A percentile compares a stretch with the other conserved stretches of the same genome.
Evolutionary conservation across 331 rosid species (phyloP).

Genomic region (Spiraea crenata): DNA sequence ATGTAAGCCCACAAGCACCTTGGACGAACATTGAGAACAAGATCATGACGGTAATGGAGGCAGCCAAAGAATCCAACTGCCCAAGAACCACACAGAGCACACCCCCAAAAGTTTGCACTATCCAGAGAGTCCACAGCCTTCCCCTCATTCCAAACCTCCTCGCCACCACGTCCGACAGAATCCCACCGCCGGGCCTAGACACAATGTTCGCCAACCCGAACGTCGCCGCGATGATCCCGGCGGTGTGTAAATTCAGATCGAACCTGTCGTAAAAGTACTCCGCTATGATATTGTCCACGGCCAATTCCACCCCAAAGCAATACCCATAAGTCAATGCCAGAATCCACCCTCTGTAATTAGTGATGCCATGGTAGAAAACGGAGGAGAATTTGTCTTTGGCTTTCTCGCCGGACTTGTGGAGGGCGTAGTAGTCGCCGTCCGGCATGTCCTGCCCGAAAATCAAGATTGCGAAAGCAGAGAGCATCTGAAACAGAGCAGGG

Average conservation of each 20-base stretch:
- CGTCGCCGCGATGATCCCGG: conserved; percentile 80
- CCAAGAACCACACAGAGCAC: conserved; percentile 73
- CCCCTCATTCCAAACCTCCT: conserved; percentile 90
- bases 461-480: conserved; percentile 59
- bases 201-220: conserved; percentile 78
- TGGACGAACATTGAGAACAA: conserved; percentile 78
- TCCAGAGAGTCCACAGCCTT: conserved; percentile 79
- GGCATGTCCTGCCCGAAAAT: conserved; percentile 81
- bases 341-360: conserved; percentile 87
- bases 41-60: conserved; percentile 68
- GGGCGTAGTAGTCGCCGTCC: conserved; percentile 58
- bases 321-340: conserved; percentile 84
- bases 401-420: conserved; percentile 66
- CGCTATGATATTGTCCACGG: conserved; percentile 78
- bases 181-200: conserved; percentile 85
- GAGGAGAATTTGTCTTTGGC: conserved; percentile 52
- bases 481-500: conserved; percentile 69
- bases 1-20: conserved; percentile 96
- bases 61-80: conserved; percentile 45
- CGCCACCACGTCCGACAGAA: conserved; percentile 57
- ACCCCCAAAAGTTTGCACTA: conserved; percentile 74
- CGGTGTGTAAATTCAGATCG: conserved; percentile 65
- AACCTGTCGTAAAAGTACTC: conserved; percentile 86
- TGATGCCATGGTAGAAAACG: conserved; percentile 52
- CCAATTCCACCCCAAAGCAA: conserved; percentile 90